Conservation (phyloP, 106 monocot species). For the Apostasia shenzhenica region DNA sequence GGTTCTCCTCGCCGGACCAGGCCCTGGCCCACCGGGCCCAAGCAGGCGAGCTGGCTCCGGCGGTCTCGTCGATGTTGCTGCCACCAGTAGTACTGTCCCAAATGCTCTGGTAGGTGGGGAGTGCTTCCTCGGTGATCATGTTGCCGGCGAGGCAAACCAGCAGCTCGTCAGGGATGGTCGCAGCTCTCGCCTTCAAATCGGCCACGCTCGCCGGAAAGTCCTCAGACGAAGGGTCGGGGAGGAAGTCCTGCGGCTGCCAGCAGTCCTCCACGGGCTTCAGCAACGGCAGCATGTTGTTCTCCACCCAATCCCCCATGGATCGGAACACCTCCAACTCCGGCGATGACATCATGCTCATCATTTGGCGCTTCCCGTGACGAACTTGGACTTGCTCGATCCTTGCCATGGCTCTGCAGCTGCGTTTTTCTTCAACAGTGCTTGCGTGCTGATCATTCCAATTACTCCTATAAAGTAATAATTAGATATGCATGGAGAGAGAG, state of each 20-base stretch:
- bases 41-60: background rate
- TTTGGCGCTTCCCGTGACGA: too few relatives aligned
- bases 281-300: conserved; percentile 11
- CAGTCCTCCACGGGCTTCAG: conserved; percentile 13
- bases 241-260: conserved; percentile 23
- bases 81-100: background rate
- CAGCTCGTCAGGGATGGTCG: conserved; percentile 12
- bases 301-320: conserved; percentile 10
- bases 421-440: too few relatives aligned
- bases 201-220: conserved; percentile 1
- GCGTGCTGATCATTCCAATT: too few relatives aligned
- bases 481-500: too few relatives aligned
- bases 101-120: conserved; percentile 10
- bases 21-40: conserved; percentile 17
- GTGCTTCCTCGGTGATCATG: conserved; percentile 19
- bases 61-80: background rate
- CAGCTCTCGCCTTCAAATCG: conserved; percentile 5
- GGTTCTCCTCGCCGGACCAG: conserved; percentile 24
- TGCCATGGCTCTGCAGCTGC: too few relatives aligned
- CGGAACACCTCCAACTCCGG: conserved; percentile 11
- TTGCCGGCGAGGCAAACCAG: conserved; percentile 15
- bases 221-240: conserved; percentile 7
- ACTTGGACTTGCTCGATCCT: too few relatives aligned
- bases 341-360: background rate
- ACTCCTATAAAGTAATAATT: too few relatives aligned